A percentile compares a stretch with the other conserved stretches of the same genome.
Evolutionary conservation across 306 rosid genomes (phyloP).

Genomic region (Delonix regia): DNA sequence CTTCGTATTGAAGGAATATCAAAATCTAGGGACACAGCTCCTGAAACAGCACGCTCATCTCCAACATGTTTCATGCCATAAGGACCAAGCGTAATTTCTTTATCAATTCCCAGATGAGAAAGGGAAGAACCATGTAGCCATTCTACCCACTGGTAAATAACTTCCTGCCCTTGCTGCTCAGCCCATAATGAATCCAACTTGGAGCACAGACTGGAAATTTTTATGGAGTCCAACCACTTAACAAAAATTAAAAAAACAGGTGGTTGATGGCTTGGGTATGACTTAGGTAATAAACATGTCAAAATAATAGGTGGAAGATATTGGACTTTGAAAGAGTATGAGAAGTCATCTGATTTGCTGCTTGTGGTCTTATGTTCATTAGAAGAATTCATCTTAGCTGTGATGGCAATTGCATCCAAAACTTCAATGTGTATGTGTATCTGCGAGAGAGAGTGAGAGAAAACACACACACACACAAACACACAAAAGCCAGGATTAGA

Average conservation of each 20-base stretch:
- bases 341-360: conserved; percentile 50
- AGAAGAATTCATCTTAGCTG: conserved; percentile 58
- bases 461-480: not conserved
- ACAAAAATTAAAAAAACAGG: conserved; percentile 74
- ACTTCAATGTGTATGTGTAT: conserved; percentile 60
- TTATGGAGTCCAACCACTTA: conserved; percentile 71
- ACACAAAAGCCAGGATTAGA: not conserved
- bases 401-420: conserved; percentile 57
- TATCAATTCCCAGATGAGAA: conserved; percentile 63
- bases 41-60: conserved; percentile 70
- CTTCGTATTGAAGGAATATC: conserved; percentile 67
- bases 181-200: conserved; percentile 75
- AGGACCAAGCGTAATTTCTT: conserved; percentile 73
- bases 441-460: conserved; percentile 40
- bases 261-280: conserved; percentile 82
- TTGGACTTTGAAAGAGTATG: conserved; percentile 67
- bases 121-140: conserved; percentile 78
- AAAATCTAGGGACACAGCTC: conserved; percentile 56
- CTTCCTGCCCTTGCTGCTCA: conserved; percentile 76
- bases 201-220: conserved; percentile 65
- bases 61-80: conserved; percentile 47
- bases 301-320: conserved; percentile 84
- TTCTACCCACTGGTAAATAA: conserved; percentile 90
- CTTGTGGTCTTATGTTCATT: conserved; percentile 35
- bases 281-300: conserved; percentile 79